Conservation (phyloP, 805 yeast species). For the Saccharomycopsis selenospora region DNA sequence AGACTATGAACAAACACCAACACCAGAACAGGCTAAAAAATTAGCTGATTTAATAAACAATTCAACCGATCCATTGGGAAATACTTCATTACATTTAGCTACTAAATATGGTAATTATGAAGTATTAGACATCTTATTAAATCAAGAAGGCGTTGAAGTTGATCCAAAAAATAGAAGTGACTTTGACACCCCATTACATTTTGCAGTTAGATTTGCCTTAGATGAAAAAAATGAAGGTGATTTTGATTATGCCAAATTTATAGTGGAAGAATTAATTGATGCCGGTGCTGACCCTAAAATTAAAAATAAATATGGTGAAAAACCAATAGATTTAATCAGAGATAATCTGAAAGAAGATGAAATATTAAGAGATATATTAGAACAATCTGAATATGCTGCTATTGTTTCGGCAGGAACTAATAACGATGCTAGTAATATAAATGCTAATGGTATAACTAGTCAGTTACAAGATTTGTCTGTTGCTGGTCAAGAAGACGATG, state of each 20-base stretch:
- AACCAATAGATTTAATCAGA: constrained; percentile 64
- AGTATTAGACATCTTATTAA: constrained; percentile 71
- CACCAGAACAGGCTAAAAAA: constrained; percentile 17
- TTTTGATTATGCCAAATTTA: constrained; percentile 75
- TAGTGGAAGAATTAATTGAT: constrained; percentile 75
- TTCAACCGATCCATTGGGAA: constrained; percentile 69
- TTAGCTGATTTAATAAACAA: constrained; percentile 53
- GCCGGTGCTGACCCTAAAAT: constrained; percentile 81
- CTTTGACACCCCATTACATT: constrained; percentile 86
- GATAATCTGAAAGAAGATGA: constrained; percentile 40
- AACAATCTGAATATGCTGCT: constrained; percentile 77
- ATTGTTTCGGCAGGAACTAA: constrained; percentile 22
- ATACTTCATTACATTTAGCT: constrained; percentile 75
- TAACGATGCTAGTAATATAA: constrained; percentile 1
- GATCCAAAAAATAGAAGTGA: constrained; percentile 68
- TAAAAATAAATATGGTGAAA: constrained; percentile 54
- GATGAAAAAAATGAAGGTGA: constrained; percentile 40
- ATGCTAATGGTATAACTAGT: background rate
- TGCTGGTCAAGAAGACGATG: constrained; percentile 32
- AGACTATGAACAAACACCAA: constrained; percentile 15
- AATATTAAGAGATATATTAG: constrained; percentile 54
- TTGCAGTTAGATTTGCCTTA: constrained; percentile 68
- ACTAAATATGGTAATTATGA: constrained; percentile 81
- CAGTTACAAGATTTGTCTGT: background rate
- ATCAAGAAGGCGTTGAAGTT: constrained; percentile 84